Conservation (phyloP, 2,329 filamentous ascomycete species). For the Fusarium sp. region DNA sequence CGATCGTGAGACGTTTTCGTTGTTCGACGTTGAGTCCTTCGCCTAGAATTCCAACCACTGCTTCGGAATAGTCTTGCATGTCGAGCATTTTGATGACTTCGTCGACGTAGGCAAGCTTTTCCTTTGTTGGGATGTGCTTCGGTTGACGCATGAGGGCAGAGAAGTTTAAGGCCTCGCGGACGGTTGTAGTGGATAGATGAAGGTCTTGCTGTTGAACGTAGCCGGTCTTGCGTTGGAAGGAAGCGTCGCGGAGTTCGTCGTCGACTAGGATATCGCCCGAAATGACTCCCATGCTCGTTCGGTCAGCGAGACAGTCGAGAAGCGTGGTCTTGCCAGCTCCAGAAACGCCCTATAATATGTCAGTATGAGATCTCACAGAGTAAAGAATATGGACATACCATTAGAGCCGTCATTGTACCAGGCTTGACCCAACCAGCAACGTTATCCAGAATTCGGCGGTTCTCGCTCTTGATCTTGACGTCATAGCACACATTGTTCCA, state of each 20-base stretch:
- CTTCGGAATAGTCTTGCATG: slow-evolving; percentile 72
- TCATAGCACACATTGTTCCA: slow-evolving; percentile 83
- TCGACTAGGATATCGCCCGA: slow-evolving; percentile 79
- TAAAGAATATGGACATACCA: slow-evolving; percentile 59
- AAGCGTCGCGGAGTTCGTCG: slow-evolving; percentile 73
- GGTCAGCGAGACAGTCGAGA: slow-evolving; percentile 83
- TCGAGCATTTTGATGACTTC: slow-evolving; percentile 76
- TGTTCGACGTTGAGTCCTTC: slow-evolving; percentile 70
- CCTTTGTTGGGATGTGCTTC: slow-evolving; percentile 70
- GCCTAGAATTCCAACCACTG: slow-evolving; percentile 69
- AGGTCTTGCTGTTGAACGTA: slow-evolving; percentile 92
- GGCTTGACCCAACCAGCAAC: slow-evolving; percentile 93
- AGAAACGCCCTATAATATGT: slow-evolving; percentile 63
- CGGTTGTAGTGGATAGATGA: slow-evolving; percentile 82
- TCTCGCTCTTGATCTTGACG: slow-evolving; percentile 78
- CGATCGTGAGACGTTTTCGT: slow-evolving; percentile 69
- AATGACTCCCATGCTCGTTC: slow-evolving; percentile 87
- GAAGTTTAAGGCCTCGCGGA: slow-evolving; percentile 85
- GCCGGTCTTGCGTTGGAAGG: slow-evolving; percentile 88
- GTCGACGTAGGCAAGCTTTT: slow-evolving; percentile 86
- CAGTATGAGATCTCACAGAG: neutral
- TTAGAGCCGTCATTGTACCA: slow-evolving; percentile 85
- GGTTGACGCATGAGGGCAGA: slow-evolving; percentile 87
- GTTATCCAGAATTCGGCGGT: slow-evolving; percentile 79
- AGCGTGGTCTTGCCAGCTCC: slow-evolving; percentile 91